phyloP scores from a whole-genome alignment of 768 basidiomycete genomes.

The Termitomyces sp. region DNA sequence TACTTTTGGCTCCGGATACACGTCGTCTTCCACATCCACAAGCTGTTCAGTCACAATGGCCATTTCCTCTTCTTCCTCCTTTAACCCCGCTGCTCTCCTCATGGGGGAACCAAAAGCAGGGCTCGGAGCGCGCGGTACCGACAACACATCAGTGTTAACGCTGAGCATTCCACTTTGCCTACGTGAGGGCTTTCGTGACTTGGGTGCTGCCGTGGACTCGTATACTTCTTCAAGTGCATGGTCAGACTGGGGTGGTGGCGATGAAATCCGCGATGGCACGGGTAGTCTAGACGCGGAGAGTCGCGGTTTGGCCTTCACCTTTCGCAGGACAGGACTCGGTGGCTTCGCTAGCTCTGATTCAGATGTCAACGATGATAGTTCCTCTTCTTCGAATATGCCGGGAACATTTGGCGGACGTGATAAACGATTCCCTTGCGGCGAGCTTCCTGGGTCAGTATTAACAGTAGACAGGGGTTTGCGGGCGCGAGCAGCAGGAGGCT shows the following conservation, averaged over 20 bases:
- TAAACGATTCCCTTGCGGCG: constrained; percentile 49
- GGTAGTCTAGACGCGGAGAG: constrained; percentile 43
- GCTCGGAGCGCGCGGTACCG: constrained; percentile 53
- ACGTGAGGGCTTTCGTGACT: constrained; percentile 34
- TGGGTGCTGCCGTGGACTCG: constrained; percentile 19
- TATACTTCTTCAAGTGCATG: constrained; percentile 18
- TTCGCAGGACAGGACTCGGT: constrained; percentile 34
- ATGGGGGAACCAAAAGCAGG: constrained; percentile 66
- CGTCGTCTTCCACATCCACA: constrained; percentile 29
- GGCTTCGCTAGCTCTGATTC: constrained; percentile 35
- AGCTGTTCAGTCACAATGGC: constrained; percentile 28
- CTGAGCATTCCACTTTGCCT: constrained; percentile 54
- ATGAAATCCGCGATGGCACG: constrained; percentile 35
- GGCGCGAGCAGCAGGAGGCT: constrained; percentile 44
- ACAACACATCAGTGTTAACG: constrained; percentile 30
- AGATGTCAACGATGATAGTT: constrained; percentile 38
- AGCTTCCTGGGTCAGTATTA: constrained; percentile 25
- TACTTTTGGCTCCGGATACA: constrained; percentile 17
- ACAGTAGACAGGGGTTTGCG: constrained; percentile 40
- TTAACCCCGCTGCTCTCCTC: constrained; percentile 48
- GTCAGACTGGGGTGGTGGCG: constrained; percentile 30
- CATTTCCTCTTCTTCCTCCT: constrained; percentile 52
- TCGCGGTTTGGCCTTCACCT: constrained; percentile 41
- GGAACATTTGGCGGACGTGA: constrained; percentile 64
- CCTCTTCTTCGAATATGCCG: constrained; percentile 65